phyloP scores from a whole-genome alignment of 2,329 filamentous ascomycete genomes.

The Diaporthe batatas region DNA sequence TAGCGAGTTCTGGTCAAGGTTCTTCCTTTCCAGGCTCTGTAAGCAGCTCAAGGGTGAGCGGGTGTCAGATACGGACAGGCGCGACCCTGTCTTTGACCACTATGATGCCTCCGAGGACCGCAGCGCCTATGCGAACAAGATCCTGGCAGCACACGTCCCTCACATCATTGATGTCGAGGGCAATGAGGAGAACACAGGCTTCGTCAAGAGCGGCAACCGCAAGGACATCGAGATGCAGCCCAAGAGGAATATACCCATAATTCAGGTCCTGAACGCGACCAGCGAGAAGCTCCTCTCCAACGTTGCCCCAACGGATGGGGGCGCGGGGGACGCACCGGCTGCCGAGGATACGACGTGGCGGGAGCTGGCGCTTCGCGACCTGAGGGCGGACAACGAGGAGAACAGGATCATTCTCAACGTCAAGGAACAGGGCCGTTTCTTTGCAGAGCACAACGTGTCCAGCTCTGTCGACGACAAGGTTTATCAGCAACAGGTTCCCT shows the following conservation, averaged over 20 bases:
- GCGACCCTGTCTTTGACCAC: conserved; percentile 85
- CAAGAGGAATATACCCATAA: conserved; percentile 84
- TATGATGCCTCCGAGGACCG: conserved; percentile 83
- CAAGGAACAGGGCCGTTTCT: conserved; percentile 87
- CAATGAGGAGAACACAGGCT: conserved; percentile 95
- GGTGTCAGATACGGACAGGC: conserved; percentile 80
- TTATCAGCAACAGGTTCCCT: conserved; percentile 78
- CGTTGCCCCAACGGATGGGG: conserved; percentile 82
- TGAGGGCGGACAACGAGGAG: conserved; percentile 80
- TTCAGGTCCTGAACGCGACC: conserved; percentile 88
- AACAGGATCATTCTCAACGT: conserved; percentile 87
- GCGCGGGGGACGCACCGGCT: conserved; percentile 73
- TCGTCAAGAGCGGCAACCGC: conserved; percentile 83
- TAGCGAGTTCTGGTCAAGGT: conserved; percentile 90
- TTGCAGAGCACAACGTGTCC: conserved; percentile 70
- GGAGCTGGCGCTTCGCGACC: conserved; percentile 82
- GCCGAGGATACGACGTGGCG: conserved; percentile 81
- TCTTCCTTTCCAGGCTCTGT: conserved; percentile 90
- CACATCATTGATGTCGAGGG: conserved; percentile 93
- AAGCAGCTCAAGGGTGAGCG: conserved; percentile 94
- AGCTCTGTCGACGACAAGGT: conserved; percentile 60
- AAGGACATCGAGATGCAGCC: conserved; percentile 93
- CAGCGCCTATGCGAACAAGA: conserved; percentile 63
- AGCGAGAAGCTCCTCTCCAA: conserved; percentile 95
- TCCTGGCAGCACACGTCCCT: conserved; percentile 77